Conservation (phyloP, 768 basidiomycete genomes). For the Leccinum rimulosum region DNA sequence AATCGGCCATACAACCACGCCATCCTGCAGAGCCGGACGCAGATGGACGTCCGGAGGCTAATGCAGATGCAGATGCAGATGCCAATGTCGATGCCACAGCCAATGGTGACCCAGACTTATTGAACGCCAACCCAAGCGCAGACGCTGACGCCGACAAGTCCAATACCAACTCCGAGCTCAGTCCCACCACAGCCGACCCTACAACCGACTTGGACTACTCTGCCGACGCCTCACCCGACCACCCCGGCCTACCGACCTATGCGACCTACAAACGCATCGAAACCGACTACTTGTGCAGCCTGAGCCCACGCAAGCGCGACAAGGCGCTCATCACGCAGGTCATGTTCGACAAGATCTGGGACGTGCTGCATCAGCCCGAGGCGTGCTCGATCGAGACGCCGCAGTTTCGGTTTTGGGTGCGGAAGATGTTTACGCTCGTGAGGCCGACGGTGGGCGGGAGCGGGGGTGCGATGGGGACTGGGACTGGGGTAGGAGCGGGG, state of each 20-base stretch:
- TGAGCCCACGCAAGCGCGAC: slow-evolving; percentile 55
- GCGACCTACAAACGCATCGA: slow-evolving; percentile 60
- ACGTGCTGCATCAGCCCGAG: slow-evolving; percentile 56
- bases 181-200: not conserved
- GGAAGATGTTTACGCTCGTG: slow-evolving; percentile 71
- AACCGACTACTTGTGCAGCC: slow-evolving; percentile 52
- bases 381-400: slow-evolving; percentile 47
- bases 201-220: not conserved
- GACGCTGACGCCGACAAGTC: not conserved
- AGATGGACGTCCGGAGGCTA: not conserved
- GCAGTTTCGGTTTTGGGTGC: slow-evolving; percentile 81
- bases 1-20: not conserved
- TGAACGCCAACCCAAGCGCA: not conserved
- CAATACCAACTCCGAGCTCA: not conserved
- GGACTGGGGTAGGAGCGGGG: not conserved
- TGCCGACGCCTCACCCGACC: slow-evolving; percentile 10
- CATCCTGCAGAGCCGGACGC: not conserved
- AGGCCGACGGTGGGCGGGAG: slow-evolving; percentile 13
- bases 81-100: no score
- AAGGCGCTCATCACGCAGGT: slow-evolving; percentile 73
- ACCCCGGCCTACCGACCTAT: slow-evolving; percentile 59
- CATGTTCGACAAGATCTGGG: slow-evolving; percentile 72
- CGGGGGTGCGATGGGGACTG: slow-evolving; percentile 13
- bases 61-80: not conserved
- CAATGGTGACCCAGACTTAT: not conserved